Conservation (phyloP, 2,329 filamentous ascomycete species). For the Lecanosticta acicola region DNA sequence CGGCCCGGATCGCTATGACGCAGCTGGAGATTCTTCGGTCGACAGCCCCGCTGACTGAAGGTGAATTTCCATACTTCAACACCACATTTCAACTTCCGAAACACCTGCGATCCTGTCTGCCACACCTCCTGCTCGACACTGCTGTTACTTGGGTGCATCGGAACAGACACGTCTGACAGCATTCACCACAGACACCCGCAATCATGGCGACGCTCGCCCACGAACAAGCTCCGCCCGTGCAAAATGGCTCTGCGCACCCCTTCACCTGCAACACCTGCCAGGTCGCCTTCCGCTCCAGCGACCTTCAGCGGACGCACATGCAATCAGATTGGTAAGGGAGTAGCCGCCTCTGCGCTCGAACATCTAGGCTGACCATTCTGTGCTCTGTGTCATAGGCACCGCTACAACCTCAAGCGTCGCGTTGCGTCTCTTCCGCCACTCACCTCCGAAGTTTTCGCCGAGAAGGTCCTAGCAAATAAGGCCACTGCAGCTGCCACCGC, state of each 20-base stretch:
- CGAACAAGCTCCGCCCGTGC: constrained; percentile 10
- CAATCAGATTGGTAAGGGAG: constrained; percentile 72
- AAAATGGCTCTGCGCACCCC: constrained; percentile 56
- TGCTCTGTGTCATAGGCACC: constrained; percentile 53
- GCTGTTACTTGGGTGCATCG: no score
- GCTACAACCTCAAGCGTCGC: constrained; percentile 83
- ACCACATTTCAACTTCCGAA: no score
- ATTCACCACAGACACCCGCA: not conserved
- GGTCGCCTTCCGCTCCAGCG: constrained; percentile 89
- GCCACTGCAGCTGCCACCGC: constrained; percentile 78
- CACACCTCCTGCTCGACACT: not conserved
- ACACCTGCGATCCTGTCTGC: no score
- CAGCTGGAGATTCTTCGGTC: no score
- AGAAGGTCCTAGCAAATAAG: constrained; percentile 89
- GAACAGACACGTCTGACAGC: not conserved
- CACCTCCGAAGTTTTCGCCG: constrained; percentile 85
- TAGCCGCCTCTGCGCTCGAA: not conserved
- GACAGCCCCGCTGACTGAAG: no score
- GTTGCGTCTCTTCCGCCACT: constrained; percentile 87
- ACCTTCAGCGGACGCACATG: constrained; percentile 93
- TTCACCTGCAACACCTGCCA: constrained; percentile 99
- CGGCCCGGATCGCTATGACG: no score
- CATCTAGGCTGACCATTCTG: not conserved
- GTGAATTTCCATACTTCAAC: no score
- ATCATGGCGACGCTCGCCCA: constrained; percentile 20